Conservation (phyloP, 257 asterid species). For the Ocimum tenuiflorum region DNA sequence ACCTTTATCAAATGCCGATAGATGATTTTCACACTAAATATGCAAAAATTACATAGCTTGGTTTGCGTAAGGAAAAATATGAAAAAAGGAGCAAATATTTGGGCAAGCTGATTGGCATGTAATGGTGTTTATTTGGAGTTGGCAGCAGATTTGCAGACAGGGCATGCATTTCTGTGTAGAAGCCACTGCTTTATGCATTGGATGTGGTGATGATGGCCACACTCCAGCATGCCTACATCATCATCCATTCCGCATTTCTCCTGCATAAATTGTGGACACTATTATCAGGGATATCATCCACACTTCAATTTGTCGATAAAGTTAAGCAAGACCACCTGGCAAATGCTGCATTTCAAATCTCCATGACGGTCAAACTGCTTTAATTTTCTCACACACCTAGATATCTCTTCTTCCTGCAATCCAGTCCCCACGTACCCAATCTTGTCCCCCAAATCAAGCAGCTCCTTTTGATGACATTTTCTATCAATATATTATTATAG, state of each 20-base stretch:
- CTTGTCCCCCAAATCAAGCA: constrained; percentile 45
- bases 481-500: too few species aligned
- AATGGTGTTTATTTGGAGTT: not conserved
- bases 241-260: constrained; percentile 32
- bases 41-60: not conserved
- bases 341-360: constrained; percentile 54
- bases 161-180: constrained; percentile 46
- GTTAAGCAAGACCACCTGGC: constrained; percentile 33
- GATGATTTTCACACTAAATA: not conserved
- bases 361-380: constrained; percentile 22
- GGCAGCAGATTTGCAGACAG: constrained; percentile 48
- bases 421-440: constrained; percentile 57
- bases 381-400: constrained; percentile 29
- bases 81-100: not conserved
- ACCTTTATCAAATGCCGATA: not conserved
- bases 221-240: constrained; percentile 37
- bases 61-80: not conserved
- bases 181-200: constrained; percentile 71
- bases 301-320: too few species aligned
- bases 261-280: constrained; percentile 20
- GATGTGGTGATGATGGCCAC: constrained; percentile 56
- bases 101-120: not conserved
- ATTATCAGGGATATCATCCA: too few species aligned
- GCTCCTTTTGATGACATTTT: constrained; percentile 32
- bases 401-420: constrained; percentile 43